Evolutionary conservation across 1,284 basidiomycete genomes (phyloP).

Genomic region (Puccinia novopanici): DNA sequence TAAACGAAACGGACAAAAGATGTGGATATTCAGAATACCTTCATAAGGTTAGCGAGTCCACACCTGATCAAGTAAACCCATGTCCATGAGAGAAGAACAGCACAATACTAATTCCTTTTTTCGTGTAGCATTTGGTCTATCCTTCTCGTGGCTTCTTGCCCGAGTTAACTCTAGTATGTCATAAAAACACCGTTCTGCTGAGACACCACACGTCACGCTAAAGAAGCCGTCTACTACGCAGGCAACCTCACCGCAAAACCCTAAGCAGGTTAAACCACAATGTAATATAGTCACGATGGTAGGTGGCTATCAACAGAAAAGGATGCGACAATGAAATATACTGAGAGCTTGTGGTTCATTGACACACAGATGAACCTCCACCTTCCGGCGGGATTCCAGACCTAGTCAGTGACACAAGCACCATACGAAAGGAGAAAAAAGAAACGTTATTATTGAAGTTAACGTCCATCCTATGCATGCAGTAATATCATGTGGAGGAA

Average conservation of each 20-base stretch:
- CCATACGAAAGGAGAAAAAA: no score
- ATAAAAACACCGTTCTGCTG: no score
- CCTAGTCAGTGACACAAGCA: conserved; percentile 16
- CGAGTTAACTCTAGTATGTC: not conserved
- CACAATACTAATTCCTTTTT: not conserved
- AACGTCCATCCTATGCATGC: no score
- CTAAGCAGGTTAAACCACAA: conserved; percentile 10
- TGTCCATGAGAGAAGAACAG: not conserved
- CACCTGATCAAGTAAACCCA: no score
- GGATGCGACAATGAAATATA: not conserved
- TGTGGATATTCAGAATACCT: conserved; percentile 71
- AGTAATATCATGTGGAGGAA: conserved; percentile 28
- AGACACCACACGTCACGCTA: not conserved
- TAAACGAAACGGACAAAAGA: conserved; percentile 64
- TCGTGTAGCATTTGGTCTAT: not conserved
- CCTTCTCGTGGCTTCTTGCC: conserved; percentile 5
- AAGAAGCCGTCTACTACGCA: no score
- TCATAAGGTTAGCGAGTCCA: conserved; percentile 61
- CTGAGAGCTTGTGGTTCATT: not conserved
- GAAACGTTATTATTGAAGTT: no score
- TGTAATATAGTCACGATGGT: conserved; percentile 29
- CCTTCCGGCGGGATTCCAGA: conserved; percentile 2
- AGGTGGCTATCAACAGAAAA: not conserved
- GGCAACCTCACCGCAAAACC: conserved; percentile 5
- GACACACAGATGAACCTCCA: conserved; percentile 13